A percentile compares a stretch with the other conserved stretches of the same genome.
These are phyloP conservation scores for Trichophyton equinum DNA, from an alignment of 2,329 filamentous ascomycete species.

Conservation along the genomic window DNA sequence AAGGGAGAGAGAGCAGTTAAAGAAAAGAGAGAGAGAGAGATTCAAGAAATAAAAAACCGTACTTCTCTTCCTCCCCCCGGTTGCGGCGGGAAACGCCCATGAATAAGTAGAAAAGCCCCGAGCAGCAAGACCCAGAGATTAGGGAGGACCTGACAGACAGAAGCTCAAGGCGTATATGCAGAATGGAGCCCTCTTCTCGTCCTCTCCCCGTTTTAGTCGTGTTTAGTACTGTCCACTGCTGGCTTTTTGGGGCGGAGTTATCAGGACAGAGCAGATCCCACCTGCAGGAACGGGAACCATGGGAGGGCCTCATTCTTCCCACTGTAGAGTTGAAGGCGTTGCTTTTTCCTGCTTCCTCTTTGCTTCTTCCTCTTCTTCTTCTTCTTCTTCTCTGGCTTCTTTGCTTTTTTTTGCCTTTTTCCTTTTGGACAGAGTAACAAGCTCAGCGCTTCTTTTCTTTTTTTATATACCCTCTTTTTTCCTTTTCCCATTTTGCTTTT, in stretches of 20 bases:
- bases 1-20: background rate
- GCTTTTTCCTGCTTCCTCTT: background rate
- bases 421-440: background rate
- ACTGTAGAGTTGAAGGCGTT: no score
- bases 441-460: background rate
- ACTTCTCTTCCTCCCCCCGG: background rate
- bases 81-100: background rate
- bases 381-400: background rate
- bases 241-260: slow-evolving; percentile 2
- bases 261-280: background rate
- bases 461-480: background rate
- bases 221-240: background rate
- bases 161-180: background rate
- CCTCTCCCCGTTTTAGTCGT: background rate
- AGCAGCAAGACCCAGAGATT: background rate
- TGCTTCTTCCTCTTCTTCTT: background rate
- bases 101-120: background rate
- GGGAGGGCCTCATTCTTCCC: background rate
- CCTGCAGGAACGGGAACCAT: slow-evolving; percentile 5
- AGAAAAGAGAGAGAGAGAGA: background rate
- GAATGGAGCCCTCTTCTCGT: background rate
- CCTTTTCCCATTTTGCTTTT: background rate
- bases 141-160: background rate
- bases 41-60: background rate
- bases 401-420: background rate